Conservation (phyloP, 495 filamentous ascomycete genomes). For the Parmelia sp. region DNA sequence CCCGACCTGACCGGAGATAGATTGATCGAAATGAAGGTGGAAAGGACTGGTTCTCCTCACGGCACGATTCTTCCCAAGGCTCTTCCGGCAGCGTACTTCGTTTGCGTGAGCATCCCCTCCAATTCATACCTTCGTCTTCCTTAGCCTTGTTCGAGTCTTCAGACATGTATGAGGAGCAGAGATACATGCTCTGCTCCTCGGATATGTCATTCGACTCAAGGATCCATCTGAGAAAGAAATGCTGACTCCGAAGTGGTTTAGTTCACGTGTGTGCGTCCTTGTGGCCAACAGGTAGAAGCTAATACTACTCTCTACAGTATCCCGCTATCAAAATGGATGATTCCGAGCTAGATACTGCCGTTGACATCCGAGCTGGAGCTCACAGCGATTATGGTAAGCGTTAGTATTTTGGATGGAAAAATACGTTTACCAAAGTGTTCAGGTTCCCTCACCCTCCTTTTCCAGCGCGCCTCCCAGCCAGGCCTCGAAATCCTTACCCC, state of each 20-base stretch:
- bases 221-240: not conserved
- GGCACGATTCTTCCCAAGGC: slow-evolving; percentile 55
- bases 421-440: not conserved
- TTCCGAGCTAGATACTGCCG: slow-evolving; percentile 8
- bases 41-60: slow-evolving; percentile 63
- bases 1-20: slow-evolving; percentile 22
- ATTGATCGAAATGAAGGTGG: slow-evolving; percentile 42
- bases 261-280: slow-evolving; percentile 43
- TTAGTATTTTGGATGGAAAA: slow-evolving; percentile 22
- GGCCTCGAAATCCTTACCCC: slow-evolving; percentile 78
- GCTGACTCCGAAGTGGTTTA: not conserved
- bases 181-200: not conserved
- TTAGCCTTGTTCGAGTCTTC: not conserved
- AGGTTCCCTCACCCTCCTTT: slow-evolving; percentile 58
- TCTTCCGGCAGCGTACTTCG: slow-evolving; percentile 70
- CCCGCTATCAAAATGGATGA: slow-evolving; percentile 16
- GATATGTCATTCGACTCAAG: not conserved
- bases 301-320: slow-evolving; percentile 27
- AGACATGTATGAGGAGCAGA: not conserved
- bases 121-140: not conserved
- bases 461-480: slow-evolving; percentile 74
- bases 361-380: slow-evolving; percentile 58
- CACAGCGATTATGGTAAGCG: slow-evolving; percentile 58
- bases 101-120: slow-evolving; percentile 35
- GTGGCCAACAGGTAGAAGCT: slow-evolving; percentile 7